phyloP scores from a whole-genome alignment of 805 yeast species.

The Saccharomycopsis sp. region DNA sequence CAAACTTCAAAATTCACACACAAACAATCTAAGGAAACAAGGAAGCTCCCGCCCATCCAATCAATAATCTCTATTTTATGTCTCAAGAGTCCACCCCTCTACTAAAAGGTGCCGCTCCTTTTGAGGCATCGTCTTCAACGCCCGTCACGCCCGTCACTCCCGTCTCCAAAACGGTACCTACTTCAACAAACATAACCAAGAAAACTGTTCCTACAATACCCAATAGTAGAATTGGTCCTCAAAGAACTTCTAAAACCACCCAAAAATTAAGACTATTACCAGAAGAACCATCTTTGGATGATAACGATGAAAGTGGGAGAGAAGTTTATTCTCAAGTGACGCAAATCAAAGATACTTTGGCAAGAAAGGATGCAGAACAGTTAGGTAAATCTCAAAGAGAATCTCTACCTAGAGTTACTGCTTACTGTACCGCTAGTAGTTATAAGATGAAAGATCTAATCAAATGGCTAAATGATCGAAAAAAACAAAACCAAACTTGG shows the following conservation, averaged over 20 bases:
- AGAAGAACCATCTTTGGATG: conserved; percentile 32
- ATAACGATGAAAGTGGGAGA: conserved; percentile 28
- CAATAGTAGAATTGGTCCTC: conserved; percentile 48
- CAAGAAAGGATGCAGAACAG: conserved; percentile 88
- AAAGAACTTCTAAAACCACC: conserved; percentile 62
- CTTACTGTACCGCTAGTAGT: conserved; percentile 91
- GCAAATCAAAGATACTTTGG: conserved; percentile 76
- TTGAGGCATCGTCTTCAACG: neutral
- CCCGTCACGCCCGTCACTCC: too few relatives aligned
- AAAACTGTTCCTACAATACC: neutral
- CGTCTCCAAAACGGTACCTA: neutral
- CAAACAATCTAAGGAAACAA: too few relatives aligned
- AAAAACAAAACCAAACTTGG: conserved; percentile 58
- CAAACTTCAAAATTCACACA: too few relatives aligned
- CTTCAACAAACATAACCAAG: neutral
- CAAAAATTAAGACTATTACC: conserved; percentile 68
- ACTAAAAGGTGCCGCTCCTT: too few relatives aligned
- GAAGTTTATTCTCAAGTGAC: conserved; percentile 78
- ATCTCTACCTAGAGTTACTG: conserved; percentile 85
- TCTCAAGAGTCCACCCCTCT: too few relatives aligned
- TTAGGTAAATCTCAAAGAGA: conserved; percentile 70
- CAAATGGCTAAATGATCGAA: conserved; percentile 65
- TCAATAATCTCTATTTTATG: too few relatives aligned
- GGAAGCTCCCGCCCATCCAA: too few relatives aligned
- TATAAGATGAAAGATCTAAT: conserved; percentile 81